Percentiles rank a stretch among this genome's conserved stretches.
phyloP scores from a whole-genome alignment of 805 yeast species.

The Candida xiaguanensis region DNA sequence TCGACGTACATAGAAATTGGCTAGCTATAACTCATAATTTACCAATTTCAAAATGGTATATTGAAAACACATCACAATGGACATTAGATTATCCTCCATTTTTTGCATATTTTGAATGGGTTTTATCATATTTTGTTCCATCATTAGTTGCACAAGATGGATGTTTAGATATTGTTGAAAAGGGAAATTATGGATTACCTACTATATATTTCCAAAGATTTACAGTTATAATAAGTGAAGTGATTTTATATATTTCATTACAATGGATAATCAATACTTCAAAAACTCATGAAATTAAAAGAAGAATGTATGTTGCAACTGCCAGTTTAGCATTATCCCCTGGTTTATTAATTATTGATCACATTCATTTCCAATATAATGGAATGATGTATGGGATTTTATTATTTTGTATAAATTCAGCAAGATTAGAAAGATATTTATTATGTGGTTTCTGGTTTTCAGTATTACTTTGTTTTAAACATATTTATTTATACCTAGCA shows the following conservation, averaged over 20 bases:
- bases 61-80: slow-evolving; percentile 79
- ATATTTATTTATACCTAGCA: slow-evolving; percentile 86
- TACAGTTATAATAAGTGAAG: slow-evolving; percentile 77
- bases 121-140: slow-evolving; percentile 70
- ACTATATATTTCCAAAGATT: slow-evolving; percentile 78
- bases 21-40: slow-evolving; percentile 78
- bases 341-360: slow-evolving; percentile 86
- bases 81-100: slow-evolving; percentile 97
- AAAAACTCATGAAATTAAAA: slow-evolving; percentile 32
- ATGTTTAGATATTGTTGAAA: slow-evolving; percentile 62
- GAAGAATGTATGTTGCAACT: slow-evolving; percentile 68
- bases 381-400: slow-evolving; percentile 88
- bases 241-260: slow-evolving; percentile 62
- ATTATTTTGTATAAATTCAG: slow-evolving; percentile 68
- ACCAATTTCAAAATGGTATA: slow-evolving; percentile 80
- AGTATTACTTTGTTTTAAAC: slow-evolving; percentile 84
- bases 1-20: slow-evolving; percentile 98
- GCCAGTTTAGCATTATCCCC: slow-evolving; percentile 84
- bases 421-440: slow-evolving; percentile 54
- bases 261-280: slow-evolving; percentile 62
- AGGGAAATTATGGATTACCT: slow-evolving; percentile 70
- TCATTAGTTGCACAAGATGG: slow-evolving; percentile 63
- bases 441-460: slow-evolving; percentile 69
- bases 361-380: slow-evolving; percentile 95
- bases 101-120: slow-evolving; percentile 93